Conservation (phyloP, 2,329 filamentous ascomycete genomes). For the Aspergillus pseudoglaucus region DNA sequence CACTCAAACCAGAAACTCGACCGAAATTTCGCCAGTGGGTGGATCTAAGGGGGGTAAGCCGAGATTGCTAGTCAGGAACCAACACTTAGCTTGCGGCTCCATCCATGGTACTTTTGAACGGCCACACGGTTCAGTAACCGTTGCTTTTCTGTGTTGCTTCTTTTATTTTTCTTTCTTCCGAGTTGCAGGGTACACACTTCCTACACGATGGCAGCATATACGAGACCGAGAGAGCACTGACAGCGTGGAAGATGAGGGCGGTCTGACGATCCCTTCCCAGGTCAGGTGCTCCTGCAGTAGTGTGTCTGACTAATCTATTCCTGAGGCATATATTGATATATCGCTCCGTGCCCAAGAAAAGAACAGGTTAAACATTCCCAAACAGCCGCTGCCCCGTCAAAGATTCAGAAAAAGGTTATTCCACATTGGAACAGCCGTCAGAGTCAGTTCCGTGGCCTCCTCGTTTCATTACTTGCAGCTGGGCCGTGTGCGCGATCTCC, state of each 20-base stretch:
- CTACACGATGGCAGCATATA: no score
- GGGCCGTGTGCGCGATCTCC: neutral
- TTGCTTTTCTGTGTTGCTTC: neutral
- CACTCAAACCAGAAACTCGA: no score
- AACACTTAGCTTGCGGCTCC: neutral
- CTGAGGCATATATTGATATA: conserved; percentile 5
- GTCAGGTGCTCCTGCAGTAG: conserved; percentile 10
- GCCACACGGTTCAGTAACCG: neutral
- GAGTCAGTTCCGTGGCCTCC: conserved; percentile 1
- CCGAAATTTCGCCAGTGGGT: no score
- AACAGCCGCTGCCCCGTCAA: neutral
- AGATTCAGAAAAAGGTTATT: conserved; percentile 1
- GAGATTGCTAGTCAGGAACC: no score
- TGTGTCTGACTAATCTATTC: conserved; percentile 6
- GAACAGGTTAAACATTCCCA: neutral
- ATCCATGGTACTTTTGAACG: neutral
- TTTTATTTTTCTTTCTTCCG: neutral
- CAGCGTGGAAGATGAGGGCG: no score
- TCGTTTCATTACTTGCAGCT: conserved; percentile 8
- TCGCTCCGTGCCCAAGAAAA: neutral
- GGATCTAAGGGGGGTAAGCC: no score
- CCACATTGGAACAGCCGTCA: conserved; percentile 2
- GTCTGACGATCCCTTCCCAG: conserved; percentile 9
- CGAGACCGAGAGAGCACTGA: no score
- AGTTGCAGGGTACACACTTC: neutral